These are phyloP conservation scores for Penicillium malachiteum DNA, from an alignment of 495 filamentous ascomycete species.

Conservation along the genomic window DNA sequence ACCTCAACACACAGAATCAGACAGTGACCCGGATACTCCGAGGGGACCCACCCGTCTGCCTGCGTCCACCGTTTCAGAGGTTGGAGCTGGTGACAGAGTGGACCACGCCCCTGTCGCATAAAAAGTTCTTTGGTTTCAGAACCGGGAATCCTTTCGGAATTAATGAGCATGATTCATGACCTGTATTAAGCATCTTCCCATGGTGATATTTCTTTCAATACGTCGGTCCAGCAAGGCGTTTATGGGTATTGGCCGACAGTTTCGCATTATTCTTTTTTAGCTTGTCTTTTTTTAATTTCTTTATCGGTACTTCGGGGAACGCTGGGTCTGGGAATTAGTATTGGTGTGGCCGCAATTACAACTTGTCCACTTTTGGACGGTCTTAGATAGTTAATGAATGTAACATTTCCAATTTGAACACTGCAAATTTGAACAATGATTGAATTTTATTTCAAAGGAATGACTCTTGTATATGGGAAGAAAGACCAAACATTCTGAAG, in stretches of 20 bases:
- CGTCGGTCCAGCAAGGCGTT: constrained; percentile 5
- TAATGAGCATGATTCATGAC: constrained; percentile 24
- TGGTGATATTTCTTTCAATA: neutral
- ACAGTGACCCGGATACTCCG: constrained; percentile 9
- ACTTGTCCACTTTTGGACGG: too few species aligned
- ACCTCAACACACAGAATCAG: constrained; percentile 7
- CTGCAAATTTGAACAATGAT: too few species aligned
- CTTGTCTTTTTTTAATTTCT: neutral
- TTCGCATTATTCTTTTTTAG: neutral
- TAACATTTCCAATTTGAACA: too few species aligned
- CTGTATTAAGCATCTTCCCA: constrained; percentile 14
- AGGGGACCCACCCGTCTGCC: neutral
- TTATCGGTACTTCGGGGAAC: neutral
- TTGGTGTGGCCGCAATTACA: too few species aligned
- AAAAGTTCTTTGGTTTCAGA: neutral
- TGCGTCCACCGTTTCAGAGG: constrained; percentile 8
- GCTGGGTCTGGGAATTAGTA: neutral
- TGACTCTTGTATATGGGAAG: too few species aligned
- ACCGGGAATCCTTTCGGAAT: neutral
- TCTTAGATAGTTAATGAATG: too few species aligned
- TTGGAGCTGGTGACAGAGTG: neutral
- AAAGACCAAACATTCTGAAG: too few species aligned
- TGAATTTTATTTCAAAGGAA: too few species aligned
- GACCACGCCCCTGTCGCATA: constrained; percentile 7
- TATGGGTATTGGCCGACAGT: neutral